Conservation (phyloP, 306 rosid genomes). For the Quercus engelmannii region DNA sequence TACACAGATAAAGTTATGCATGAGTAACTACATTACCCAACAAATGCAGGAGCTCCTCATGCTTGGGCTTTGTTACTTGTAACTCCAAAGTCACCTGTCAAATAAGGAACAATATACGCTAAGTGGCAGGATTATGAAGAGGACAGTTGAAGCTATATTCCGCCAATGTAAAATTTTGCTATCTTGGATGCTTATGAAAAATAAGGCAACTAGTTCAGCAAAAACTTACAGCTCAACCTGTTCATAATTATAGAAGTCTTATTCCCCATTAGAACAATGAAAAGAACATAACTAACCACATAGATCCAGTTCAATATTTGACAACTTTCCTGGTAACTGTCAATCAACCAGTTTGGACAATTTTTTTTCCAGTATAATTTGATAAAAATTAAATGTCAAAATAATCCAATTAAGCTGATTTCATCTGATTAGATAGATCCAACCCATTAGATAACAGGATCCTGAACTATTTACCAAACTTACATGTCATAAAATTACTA, state of each 20-base stretch:
- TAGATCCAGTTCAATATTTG: background rate
- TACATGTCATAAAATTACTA: background rate
- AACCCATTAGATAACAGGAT: background rate
- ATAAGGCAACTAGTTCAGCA: background rate
- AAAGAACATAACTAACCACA: background rate
- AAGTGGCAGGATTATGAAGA: background rate
- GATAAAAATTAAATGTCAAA: too few relatives aligned
- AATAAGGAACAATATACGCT: conserved; percentile 7
- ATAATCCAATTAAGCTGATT: background rate
- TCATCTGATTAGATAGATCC: background rate
- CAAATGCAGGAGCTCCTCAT: conserved; percentile 50
- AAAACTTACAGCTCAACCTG: background rate
- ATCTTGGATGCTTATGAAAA: background rate
- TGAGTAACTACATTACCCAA: conserved; percentile 37
- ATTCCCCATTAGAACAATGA: background rate
- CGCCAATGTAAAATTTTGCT: background rate
- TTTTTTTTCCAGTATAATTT: background rate
- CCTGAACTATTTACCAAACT: background rate
- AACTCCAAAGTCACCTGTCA: conserved; percentile 75
- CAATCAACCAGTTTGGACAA: background rate
- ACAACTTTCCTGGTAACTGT: background rate
- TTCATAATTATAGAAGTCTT: background rate
- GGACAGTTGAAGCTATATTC: background rate
- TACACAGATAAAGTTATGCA: conserved; percentile 13
- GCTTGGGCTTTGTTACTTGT: conserved; percentile 54